Base-by-base conservation (phyloP, 2,329 filamentous ascomycete species). In the Colletotrichum sp. region DNA sequence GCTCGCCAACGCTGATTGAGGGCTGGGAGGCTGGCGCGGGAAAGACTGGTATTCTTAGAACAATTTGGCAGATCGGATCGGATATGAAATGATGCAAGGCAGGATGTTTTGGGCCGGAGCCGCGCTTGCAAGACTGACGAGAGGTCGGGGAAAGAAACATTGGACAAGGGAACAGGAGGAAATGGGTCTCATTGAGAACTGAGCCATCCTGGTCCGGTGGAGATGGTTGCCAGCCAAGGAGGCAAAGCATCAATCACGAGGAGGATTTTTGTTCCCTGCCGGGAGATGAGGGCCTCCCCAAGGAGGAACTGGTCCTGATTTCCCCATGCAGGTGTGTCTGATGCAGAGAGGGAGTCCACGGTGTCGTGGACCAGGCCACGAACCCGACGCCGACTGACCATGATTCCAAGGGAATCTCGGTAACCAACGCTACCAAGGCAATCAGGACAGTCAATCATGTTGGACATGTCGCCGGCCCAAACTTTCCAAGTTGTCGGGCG, bases 121-220 rank as follows among this genome's bases (percentile, higher is more conserved):
- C 80, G 67, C 68, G 67, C 74, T 71, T 71, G 70, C 70, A 73
- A 68, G 26, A 72, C 64, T 68, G 73, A 24, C 57, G 39, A 64
- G 69, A 70, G 78, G 77, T 71, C 60, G 78, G 70, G 68, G 73
- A 80, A 77, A 66, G 76, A 70, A 77, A 77, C 67, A 67, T 65
- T 66, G 66, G 36, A 71, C 75, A 72, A 77, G 67, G 71, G 73
- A 32, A 44, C 26, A 67, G 66, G 39, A 67, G 34, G 75, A 76
- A 76, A 75, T 67, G 52, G 60, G 60, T 36, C 48, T 57, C 65
- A 48, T 30, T 48, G 36, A 36, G 71, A 65, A 76, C 63, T 60
- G 57, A 62, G 26, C 68, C 39, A 73, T 30, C 74, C 74, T 39
- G 10, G 74, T 44, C 75, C 28, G 67, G 71, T 76, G 75, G 75